Evolutionary conservation across 805 yeast genomes (phyloP).

Genomic region (Monosporozyma unispora): DNA sequence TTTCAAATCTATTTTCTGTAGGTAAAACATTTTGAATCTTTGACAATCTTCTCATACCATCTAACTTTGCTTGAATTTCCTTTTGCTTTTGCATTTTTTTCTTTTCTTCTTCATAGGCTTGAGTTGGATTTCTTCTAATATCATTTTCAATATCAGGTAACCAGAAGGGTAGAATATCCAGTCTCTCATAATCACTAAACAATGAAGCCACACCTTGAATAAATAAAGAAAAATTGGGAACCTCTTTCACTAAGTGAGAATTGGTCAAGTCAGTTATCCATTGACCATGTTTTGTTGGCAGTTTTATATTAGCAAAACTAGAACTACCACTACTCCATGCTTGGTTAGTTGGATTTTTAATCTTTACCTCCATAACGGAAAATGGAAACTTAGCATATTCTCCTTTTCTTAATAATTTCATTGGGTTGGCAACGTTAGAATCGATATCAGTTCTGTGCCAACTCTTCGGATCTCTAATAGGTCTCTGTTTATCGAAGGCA

Average conservation of each 20-base stretch:
- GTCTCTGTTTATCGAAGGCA: conserved; percentile 71
- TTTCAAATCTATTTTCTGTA: neutral
- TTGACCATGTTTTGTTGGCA: conserved; percentile 42
- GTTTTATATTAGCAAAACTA: conserved; percentile 18
- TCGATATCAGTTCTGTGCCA: conserved; percentile 96
- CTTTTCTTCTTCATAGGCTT: conserved; percentile 61
- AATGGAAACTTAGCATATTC: conserved; percentile 79
- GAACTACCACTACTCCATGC: conserved; percentile 30
- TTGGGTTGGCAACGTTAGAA: conserved; percentile 59
- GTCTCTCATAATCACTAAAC: conserved; percentile 72
- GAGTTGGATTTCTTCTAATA: conserved; percentile 68
- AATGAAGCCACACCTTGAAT: conserved; percentile 87
- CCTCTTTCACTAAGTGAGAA: conserved; percentile 81
- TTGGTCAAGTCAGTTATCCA: conserved; percentile 87
- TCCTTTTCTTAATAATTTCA: conserved; percentile 70
- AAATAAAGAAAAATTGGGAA: conserved; percentile 87
- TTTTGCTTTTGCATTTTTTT: conserved; percentile 42
- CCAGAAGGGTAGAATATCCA: conserved; percentile 92
- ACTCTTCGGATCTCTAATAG: conserved; percentile 75
- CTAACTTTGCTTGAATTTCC: conserved; percentile 29
- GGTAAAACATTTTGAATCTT: conserved; percentile 8
- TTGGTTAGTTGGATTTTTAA: conserved; percentile 35
- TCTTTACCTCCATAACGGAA: conserved; percentile 80
- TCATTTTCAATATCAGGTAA: conserved; percentile 78
- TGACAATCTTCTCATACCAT: conserved; percentile 32